phyloP scores from a whole-genome alignment of 2,329 filamentous ascomycete genomes.

The Calonectria crousiana region DNA sequence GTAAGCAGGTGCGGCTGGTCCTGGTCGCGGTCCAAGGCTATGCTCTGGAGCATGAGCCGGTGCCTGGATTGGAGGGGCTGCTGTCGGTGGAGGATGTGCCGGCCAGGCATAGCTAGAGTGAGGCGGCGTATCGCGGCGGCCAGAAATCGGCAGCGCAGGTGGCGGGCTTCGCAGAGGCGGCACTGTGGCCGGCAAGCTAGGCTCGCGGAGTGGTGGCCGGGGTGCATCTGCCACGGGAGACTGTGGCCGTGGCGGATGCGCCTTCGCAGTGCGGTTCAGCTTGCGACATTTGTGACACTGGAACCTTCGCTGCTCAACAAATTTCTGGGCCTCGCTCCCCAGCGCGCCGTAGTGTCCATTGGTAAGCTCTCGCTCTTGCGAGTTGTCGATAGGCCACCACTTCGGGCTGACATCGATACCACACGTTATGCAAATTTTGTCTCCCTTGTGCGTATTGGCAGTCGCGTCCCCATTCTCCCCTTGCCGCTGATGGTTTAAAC shows the following conservation, averaged over 20 bases:
- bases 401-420: constrained; percentile 79
- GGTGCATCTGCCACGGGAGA: constrained; percentile 37
- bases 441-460: constrained; percentile 51
- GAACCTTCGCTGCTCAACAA: constrained; percentile 70
- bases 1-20: constrained; percentile 44
- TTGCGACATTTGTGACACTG: constrained; percentile 84
- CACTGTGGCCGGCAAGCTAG: constrained; percentile 32
- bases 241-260: constrained; percentile 39
- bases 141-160: constrained; percentile 33
- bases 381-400: constrained; percentile 74
- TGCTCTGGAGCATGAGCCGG: constrained; percentile 43
- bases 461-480: constrained; percentile 43
- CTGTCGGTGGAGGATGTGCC: constrained; percentile 39
- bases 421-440: constrained; percentile 73
- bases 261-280: constrained; percentile 59
- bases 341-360: constrained; percentile 65
- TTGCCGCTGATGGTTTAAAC: constrained; percentile 38
- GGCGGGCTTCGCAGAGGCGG: constrained; percentile 47
- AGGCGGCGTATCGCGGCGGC: constrained; percentile 42
- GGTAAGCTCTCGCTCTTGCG: constrained; percentile 63
- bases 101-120: constrained; percentile 43
- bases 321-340: constrained; percentile 69
- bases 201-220: constrained; percentile 31
- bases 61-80: constrained; percentile 39
- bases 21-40: constrained; percentile 44